These are phyloP conservation scores for Saccharomycopsis sp. DNA, from an alignment of 805 yeast species.

Conservation along the genomic window DNA sequence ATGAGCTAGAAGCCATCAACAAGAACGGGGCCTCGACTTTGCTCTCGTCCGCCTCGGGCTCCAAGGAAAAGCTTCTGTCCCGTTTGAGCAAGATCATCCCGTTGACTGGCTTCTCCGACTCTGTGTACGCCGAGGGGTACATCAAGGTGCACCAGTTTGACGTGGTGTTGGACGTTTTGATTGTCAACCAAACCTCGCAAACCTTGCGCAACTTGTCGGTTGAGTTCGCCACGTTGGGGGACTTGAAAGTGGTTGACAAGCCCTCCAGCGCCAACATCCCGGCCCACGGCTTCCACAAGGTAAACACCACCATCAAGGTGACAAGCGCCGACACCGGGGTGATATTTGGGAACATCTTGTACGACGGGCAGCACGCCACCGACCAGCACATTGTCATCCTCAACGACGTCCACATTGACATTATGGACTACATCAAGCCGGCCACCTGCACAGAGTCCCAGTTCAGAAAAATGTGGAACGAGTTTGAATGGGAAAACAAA, in stretches of 20 bases:
- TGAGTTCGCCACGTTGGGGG: slow-evolving; percentile 94
- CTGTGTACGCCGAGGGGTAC: slow-evolving; percentile 95
- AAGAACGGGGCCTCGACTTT: slow-evolving; percentile 9
- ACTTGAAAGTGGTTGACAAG: slow-evolving; percentile 85
- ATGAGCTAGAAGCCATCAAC: slow-evolving; percentile 19
- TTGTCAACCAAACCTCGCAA: slow-evolving; percentile 88
- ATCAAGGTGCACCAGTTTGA: slow-evolving; percentile 95
- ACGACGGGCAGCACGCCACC: slow-evolving; percentile 90
- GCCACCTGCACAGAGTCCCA: slow-evolving; percentile 81
- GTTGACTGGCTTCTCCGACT: slow-evolving; percentile 96
- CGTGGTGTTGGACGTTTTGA: slow-evolving; percentile 83
- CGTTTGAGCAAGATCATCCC: slow-evolving; percentile 83
- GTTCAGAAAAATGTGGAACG: slow-evolving; percentile 98
- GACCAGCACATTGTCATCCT: slow-evolving; percentile 84
- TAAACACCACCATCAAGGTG: slow-evolving; percentile 84
- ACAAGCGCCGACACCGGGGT: slow-evolving; percentile 98
- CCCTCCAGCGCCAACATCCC: slow-evolving; percentile 87
- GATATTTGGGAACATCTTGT: slow-evolving; percentile 92
- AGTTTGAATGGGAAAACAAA: slow-evolving; percentile 99
- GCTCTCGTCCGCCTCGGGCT: slow-evolving; percentile 19
- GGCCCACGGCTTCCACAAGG: slow-evolving; percentile 93
- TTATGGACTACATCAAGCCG: slow-evolving; percentile 95
- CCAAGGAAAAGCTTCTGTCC: slow-evolving; percentile 56
- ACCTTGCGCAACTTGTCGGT: slow-evolving; percentile 87
- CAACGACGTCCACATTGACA: slow-evolving; percentile 91